phyloP scores from a whole-genome alignment of 2,329 filamentous ascomycete species.

The Clonostachys sp. region DNA sequence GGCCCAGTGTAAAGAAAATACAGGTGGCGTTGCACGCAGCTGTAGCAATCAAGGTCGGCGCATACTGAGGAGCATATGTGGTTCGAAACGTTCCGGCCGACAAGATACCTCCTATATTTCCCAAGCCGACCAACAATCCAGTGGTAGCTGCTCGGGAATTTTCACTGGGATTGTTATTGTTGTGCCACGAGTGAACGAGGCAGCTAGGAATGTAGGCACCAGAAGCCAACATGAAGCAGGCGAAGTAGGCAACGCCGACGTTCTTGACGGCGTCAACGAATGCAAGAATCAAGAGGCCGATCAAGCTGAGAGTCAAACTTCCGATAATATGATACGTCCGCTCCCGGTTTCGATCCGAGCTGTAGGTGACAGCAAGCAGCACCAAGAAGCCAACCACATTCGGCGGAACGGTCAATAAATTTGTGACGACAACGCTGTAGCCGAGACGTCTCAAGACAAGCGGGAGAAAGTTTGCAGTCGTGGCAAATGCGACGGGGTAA shows the following conservation, averaged over 20 bases:
- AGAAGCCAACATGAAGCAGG: conserved; percentile 39
- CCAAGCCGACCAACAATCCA: conserved; percentile 38
- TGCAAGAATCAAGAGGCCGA: conserved; percentile 37
- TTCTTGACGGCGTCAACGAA: conserved; percentile 32
- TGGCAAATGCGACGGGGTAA: conserved; percentile 39
- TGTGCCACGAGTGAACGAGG: conserved; percentile 44
- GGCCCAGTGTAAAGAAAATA: conserved; percentile 10
- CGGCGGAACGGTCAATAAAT: conserved; percentile 41
- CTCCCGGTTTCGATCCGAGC: conserved; percentile 37
- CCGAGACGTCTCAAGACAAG: conserved; percentile 38
- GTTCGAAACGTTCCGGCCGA: conserved; percentile 36
- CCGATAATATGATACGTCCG: conserved; percentile 35
- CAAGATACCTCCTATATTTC: conserved; percentile 43
- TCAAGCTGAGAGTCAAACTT: conserved; percentile 27
- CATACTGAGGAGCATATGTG: conserved; percentile 41
- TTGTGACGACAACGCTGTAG: conserved; percentile 36
- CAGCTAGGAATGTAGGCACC: conserved; percentile 40
- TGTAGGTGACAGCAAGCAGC: conserved; percentile 34
- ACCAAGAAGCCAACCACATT: conserved; percentile 41
- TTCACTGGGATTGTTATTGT: conserved; percentile 47
- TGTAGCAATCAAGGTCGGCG: conserved; percentile 40
- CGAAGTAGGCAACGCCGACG: conserved; percentile 41
- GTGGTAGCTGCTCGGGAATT: conserved; percentile 39
- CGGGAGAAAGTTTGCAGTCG: conserved; percentile 32
- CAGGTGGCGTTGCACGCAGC: conserved; percentile 9